phyloP scores from a whole-genome alignment of 192 early-diverging fungal species.

The Dispira simplex region DNA sequence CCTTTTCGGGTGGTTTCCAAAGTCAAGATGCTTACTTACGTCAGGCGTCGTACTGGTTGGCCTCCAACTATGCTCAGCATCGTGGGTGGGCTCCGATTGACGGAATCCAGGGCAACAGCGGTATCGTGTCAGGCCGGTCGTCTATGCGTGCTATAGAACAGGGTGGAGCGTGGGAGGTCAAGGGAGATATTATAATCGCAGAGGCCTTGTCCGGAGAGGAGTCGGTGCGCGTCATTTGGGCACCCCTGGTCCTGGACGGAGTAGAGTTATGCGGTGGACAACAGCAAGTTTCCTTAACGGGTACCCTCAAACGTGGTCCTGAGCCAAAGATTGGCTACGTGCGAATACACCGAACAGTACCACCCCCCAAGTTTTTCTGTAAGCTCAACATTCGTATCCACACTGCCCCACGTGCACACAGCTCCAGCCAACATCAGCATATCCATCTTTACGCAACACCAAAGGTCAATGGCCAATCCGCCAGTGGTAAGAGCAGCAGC shows the following conservation, averaged over 20 bases:
- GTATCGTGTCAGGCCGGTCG: neutral
- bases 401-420: neutral
- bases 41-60: too few species aligned
- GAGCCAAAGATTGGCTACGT: conserved; percentile 8
- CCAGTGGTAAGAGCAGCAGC: too few species aligned
- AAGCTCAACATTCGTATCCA: conserved; percentile 11
- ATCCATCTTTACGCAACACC: neutral
- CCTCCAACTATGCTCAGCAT: neutral
- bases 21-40: too few species aligned
- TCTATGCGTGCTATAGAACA: neutral
- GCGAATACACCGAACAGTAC: conserved; percentile 10
- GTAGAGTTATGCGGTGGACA: neutral
- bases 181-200: conserved; percentile 7
- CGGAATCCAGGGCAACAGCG: neutral
- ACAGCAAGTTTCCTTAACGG: too few species aligned
- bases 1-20: neutral
- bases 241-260: neutral
- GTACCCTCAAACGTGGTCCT: too few species aligned
- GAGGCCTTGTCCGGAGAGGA: conserved; percentile 10
- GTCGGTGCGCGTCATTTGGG: conserved; percentile 13
- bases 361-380: conserved; percentile 12
- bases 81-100: neutral
- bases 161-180: conserved; percentile 10
- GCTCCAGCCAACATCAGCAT: neutral
- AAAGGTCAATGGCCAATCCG: neutral